Conservation (phyloP, 257 asterid genomes). For the Przewalskia tangutica region DNA sequence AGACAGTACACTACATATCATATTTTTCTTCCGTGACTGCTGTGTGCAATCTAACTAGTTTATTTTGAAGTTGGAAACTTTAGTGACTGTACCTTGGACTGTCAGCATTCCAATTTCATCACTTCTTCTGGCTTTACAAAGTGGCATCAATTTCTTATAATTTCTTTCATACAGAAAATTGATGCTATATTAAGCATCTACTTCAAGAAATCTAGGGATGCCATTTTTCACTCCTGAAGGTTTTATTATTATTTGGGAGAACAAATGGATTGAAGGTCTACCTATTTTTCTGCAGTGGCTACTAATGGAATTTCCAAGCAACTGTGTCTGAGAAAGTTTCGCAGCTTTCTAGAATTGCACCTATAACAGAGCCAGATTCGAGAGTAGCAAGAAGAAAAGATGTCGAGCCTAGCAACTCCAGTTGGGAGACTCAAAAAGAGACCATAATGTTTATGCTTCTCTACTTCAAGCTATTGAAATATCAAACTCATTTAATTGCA, state of each 20-base stretch:
- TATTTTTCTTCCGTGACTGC: neutral
- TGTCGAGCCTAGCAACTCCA: conserved; percentile 20
- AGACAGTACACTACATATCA: neutral
- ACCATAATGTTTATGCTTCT: conserved; percentile 52
- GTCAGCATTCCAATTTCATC: neutral
- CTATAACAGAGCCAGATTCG: conserved; percentile 12
- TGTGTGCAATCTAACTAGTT: neutral
- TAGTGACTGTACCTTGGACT: neutral
- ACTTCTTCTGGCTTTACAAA: neutral
- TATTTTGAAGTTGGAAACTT: neutral
- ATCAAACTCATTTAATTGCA: conserved; percentile 39
- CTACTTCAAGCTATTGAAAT: conserved; percentile 43
- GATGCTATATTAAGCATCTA: neutral
- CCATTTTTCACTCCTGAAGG: neutral
- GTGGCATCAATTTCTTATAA: neutral
- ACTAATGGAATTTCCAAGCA: conserved; percentile 42
- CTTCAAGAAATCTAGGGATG: neutral
- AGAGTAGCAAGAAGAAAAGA: conserved; percentile 8
- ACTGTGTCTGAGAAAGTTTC: conserved; percentile 52
- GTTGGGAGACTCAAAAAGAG: conserved; percentile 30
- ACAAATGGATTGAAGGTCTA: conserved; percentile 4
- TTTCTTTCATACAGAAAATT: neutral
- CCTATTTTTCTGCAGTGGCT: conserved; percentile 46
- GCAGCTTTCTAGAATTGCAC: conserved; percentile 38
- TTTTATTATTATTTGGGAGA: too few species aligned